Base-by-base conservation (phyloP, 495 filamentous ascomycete species). In the Penicillium subrubescens region DNA sequence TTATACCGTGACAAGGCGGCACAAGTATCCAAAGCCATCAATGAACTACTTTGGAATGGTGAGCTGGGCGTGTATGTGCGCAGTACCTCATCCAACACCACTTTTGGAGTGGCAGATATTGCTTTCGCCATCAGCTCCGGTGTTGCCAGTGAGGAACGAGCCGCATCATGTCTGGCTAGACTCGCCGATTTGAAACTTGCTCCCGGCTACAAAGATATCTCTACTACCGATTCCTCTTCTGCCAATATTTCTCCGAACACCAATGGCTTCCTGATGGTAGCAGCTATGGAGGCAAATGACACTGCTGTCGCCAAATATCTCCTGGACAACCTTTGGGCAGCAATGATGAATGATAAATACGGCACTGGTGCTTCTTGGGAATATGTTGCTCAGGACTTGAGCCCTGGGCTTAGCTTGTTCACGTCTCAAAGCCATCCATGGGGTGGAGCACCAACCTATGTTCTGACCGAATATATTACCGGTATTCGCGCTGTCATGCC, bases 371-470 rank as follows among this genome's bases (percentile, higher is more conserved):
- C 77, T 19, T 55, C 64, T 53, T 81, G 78, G 78, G 78, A 81
- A 41, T 79, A 79, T 57, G 27, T 78, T 3, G 66, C 68, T 39
- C 65, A 67, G 4, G 72, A 77, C 51, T 71, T 72, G 5, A 43
- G 57, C 7, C 78, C 78, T 4, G 78, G 78, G 3, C 27, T 81
- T 4, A 69, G 67, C 19, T 29, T 76, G 1, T 79, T 72, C 48
- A 81, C 78, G 1, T 70, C 64, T n/a, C 65, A 76, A 7, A 66
- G 64, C 15, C 78, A 81, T 62, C 77, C 75, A 3, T 79, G 78
- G 78, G 72, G 73, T 15, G 75, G 66, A 10, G 77, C 76, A 19
- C 74, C 78, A 6, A 81, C 77, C 7, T 79, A 74, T 44, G 62
- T 78, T 1, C 62, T 77, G 14, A 70, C 63, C 2, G 67, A 76